Base-by-base conservation (phyloP, 2,329 filamentous ascomycete species). In the Diplodia seriata region DNA sequence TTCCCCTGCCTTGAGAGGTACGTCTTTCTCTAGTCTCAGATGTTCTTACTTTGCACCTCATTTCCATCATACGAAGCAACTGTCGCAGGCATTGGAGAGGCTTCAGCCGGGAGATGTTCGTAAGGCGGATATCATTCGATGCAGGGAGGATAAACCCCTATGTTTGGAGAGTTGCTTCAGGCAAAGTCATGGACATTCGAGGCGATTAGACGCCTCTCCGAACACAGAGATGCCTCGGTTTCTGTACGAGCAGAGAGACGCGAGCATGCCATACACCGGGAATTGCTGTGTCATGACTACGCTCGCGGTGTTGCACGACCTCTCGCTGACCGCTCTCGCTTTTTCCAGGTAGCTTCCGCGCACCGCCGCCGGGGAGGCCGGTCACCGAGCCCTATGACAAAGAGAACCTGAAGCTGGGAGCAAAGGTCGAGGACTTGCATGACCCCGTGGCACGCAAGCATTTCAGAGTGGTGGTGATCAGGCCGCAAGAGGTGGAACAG, bases 401-500 rank as follows among this genome's bases (percentile, higher is more conserved):
- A 55, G 76, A 81, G 73, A 78, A 79, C 53, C 74, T 80, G 49
- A 77, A 80, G 62, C 73, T 87, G 2, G 86, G 86, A 12, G 88
- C 91, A 76, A 89, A 88, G 77, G 89, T 95, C 18, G 84, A 87
- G 20, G 87, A 90, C 73, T 78, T 96, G 6, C 79, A 92, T 54
- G 93, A 98, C 73, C 77, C 81, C 40, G 79, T 90, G 67, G 91
- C 92, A 50, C 84, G 93, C 72, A 81, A 81, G 71, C 91, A 96
- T 77, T 97, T 97, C 76, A 84, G 94, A 65, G 91, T 97, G 0
- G 92, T 97, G 3, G 89, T 95, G 75, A 95, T 99, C 76, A 88
- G 89, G 59, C 89, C 97, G 0, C 86, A 91, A 9, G 88, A 91
- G 76, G 89, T 96, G 23, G 93, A 97, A 76, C 84, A 85, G 73